These are phyloP conservation scores for Handroanthus guayacan DNA, from an alignment of 257 asterid species.

Conservation along the genomic window DNA sequence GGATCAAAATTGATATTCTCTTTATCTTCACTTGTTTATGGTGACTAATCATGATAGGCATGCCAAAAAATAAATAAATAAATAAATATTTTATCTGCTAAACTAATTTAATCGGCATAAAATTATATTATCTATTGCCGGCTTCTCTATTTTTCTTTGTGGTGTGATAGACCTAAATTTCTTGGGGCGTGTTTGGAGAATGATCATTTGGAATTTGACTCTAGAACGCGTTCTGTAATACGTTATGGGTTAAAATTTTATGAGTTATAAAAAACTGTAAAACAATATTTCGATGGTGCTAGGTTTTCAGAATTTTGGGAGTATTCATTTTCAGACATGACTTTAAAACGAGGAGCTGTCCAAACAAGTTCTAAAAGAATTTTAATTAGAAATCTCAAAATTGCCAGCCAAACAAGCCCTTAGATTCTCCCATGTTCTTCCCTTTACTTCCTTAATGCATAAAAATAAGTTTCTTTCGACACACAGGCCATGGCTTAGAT, in stretches of 20 bases:
- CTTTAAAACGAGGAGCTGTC: too few species aligned
- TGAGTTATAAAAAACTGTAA: too few species aligned
- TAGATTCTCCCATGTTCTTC: background rate
- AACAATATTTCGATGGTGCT: too few species aligned
- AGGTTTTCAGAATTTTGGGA: too few species aligned
- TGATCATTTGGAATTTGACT: too few species aligned
- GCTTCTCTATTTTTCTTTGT: constrained; percentile 19
- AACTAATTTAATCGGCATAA: constrained; percentile 19
- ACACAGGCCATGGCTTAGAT: background rate
- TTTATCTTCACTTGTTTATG: constrained; percentile 19
- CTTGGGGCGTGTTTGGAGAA: too few species aligned
- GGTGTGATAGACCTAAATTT: background rate
- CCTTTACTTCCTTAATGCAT: background rate
- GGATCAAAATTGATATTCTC: constrained; percentile 33
- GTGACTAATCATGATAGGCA: constrained; percentile 26
- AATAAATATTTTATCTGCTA: background rate
- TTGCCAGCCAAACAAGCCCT: background rate
- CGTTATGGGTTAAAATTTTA: too few species aligned
- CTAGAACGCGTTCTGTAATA: too few species aligned
- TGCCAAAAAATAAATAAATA: constrained; percentile 12
- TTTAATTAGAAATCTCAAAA: too few species aligned
- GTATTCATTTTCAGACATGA: too few species aligned
- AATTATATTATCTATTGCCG: constrained; percentile 31
- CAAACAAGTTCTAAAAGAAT: too few species aligned
- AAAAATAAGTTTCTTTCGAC: background rate